Evolutionary conservation across 1,139 yeast species (phyloP).

Genomic region (Lodderomyces pseudojiufengensis): DNA sequence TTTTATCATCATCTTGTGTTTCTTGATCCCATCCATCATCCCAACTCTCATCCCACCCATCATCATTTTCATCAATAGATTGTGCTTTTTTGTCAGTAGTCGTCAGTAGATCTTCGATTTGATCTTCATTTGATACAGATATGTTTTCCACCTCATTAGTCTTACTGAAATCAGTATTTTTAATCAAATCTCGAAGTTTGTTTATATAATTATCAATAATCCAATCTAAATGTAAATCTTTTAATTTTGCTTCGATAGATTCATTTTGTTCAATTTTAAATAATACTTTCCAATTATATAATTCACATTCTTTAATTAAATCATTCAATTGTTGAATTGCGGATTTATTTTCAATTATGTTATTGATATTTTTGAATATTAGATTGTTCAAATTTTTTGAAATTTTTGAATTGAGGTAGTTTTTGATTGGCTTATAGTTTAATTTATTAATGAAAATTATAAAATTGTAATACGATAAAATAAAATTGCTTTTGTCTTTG

Average conservation of each 20-base stretch:
- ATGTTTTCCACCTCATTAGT: slow-evolving; percentile 13
- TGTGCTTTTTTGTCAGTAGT: slow-evolving; percentile 4
- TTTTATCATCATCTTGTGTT: slow-evolving; percentile 9
- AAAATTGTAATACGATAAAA: slow-evolving; percentile 16
- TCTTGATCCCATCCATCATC: slow-evolving; percentile 24
- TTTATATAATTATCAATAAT: slow-evolving; percentile 25
- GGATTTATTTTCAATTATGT: slow-evolving; percentile 19
- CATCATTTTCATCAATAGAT: slow-evolving; percentile 7
- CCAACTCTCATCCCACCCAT: slow-evolving; percentile 24
- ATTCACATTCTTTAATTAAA: slow-evolving; percentile 21
- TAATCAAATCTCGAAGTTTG: slow-evolving; percentile 19
- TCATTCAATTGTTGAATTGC: slow-evolving; percentile 20
- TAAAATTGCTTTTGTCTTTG: not conserved
- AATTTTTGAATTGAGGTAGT: slow-evolving; percentile 27
- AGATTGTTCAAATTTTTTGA: slow-evolving; percentile 27
- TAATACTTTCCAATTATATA: slow-evolving; percentile 30
- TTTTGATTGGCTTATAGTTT: slow-evolving; percentile 21
- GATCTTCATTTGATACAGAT: slow-evolving; percentile 1
- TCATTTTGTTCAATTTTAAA: slow-evolving; percentile 17
- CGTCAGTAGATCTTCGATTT: not conserved
- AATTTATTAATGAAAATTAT: slow-evolving; percentile 29
- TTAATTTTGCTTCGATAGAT: slow-evolving; percentile 19
- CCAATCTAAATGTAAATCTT: slow-evolving; percentile 30
- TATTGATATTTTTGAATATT: slow-evolving; percentile 29
- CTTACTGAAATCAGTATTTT: slow-evolving; percentile 12